Percentiles rank a stretch among this genome's conserved stretches.
These are phyloP conservation scores for Lyophyllum decastes DNA, from an alignment of 768 basidiomycete genomes.

Conservation along the genomic window DNA sequence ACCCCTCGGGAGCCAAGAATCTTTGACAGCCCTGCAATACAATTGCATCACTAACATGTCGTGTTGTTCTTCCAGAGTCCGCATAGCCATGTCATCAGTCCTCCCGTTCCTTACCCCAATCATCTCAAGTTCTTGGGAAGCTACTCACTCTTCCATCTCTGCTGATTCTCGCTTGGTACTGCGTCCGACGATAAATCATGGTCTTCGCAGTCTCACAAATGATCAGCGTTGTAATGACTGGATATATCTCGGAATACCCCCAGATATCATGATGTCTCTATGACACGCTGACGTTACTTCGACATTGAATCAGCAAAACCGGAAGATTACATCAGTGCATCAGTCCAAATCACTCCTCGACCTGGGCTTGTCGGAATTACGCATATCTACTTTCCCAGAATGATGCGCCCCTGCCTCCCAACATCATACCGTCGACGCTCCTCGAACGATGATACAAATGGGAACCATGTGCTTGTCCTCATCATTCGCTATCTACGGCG, in stretches of 20 bases:
- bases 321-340: neutral
- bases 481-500: neutral
- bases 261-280: neutral
- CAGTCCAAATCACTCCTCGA: neutral
- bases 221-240: neutral
- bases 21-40: neutral
- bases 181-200: neutral
- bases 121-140: too few relatives aligned
- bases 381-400: neutral
- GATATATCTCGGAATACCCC: neutral
- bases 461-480: neutral
- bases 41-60: neutral
- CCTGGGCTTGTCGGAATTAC: neutral
- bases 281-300: neutral
- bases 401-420: constrained; percentile 2
- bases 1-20: neutral
- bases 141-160: neutral
- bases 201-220: neutral
- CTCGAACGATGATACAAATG: neutral
- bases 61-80: neutral
- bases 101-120: neutral
- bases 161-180: neutral
- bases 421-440: neutral
- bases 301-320: neutral
- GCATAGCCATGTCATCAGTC: neutral